phyloP scores from a whole-genome alignment of 495 filamentous ascomycete genomes.

The Podospora fimiseda region DNA sequence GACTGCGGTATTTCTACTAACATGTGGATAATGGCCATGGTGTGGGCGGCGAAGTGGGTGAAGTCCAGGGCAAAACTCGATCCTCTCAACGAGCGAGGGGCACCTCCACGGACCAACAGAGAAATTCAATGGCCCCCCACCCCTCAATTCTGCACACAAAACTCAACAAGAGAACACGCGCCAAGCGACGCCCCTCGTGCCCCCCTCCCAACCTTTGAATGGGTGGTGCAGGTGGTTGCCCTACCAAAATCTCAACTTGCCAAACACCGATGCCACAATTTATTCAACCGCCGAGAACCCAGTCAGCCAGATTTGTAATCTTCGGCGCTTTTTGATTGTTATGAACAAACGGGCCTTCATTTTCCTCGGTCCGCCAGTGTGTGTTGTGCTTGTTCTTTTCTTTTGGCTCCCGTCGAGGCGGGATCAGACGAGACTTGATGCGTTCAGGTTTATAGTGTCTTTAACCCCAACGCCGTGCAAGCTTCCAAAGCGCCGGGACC shows the following conservation, averaged over 20 bases:
- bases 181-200: not conserved
- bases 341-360: not conserved
- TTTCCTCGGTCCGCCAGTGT: too few relatives aligned
- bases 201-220: constrained; percentile 1
- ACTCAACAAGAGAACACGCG: not conserved
- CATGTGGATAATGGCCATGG: not conserved
- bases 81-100: too few relatives aligned
- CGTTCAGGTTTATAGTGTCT: not conserved
- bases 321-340: not conserved
- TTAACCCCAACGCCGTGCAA: not conserved
- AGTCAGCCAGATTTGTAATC: not conserved
- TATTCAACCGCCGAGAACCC: not conserved
- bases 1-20: constrained; percentile 13
- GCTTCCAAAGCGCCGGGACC: constrained; percentile 4
- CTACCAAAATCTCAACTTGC: not conserved
- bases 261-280: constrained; percentile 20
- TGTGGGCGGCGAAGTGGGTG: not conserved
- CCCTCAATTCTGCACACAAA: not conserved
- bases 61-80: too few relatives aligned
- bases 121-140: not conserved
- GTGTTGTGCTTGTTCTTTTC: too few relatives aligned
- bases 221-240: constrained; percentile 3
- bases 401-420: not conserved
- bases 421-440: not conserved
- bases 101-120: not conserved